Evolutionary conservation across 805 yeast species (phyloP).

Genomic region (Candida pseudoglaebosa): DNA sequence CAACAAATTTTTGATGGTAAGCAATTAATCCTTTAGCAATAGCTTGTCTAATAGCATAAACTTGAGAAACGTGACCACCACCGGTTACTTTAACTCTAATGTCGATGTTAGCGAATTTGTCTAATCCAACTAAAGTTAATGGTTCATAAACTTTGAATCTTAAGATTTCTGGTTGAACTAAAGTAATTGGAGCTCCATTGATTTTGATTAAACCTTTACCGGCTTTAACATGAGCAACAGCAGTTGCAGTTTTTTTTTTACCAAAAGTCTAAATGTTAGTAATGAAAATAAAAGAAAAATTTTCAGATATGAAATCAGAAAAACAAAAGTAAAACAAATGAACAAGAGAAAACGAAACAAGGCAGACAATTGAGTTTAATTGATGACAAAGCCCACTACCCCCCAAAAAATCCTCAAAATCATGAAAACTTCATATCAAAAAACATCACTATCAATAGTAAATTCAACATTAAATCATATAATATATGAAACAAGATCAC

Average conservation of each 20-base stretch:
- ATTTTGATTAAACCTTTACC: constrained; percentile 99
- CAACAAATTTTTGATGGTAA: constrained; percentile 98
- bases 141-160: constrained; percentile 99
- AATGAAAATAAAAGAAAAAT: constrained; percentile 2
- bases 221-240: constrained; percentile 99
- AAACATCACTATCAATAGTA: no score
- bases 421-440: no score
- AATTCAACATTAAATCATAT: no score
- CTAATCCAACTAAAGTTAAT: constrained; percentile 95
- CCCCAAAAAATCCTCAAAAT: no score
- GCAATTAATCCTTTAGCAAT: constrained; percentile 99
- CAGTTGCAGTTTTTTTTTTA: constrained; percentile 99
- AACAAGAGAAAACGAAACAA: neutral
- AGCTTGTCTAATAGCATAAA: constrained; percentile 99
- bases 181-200: constrained; percentile 98
- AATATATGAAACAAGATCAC: no score
- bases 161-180: constrained; percentile 98
- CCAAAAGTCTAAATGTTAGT: constrained; percentile 82
- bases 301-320: neutral
- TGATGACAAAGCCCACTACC: no score
- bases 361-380: no score
- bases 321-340: neutral
- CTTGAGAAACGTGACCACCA: constrained; percentile 99
- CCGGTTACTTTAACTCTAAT: constrained; percentile 99
- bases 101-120: constrained; percentile 97